phyloP scores from a whole-genome alignment of 352 stramenopile genomes.

The Phytophthora agathidicida region DNA sequence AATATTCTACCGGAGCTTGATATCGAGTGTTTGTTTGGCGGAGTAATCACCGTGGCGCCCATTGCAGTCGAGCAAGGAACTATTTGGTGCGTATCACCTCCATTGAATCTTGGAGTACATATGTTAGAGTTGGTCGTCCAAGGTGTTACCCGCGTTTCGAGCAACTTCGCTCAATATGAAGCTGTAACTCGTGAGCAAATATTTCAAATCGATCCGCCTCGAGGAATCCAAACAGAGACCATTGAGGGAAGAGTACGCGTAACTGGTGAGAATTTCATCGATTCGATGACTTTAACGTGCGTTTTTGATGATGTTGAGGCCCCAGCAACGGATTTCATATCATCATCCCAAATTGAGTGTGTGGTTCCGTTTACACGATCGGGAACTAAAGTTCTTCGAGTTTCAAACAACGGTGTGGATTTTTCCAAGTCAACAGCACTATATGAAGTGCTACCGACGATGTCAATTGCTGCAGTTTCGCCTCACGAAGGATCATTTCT shows the following conservation, averaged over 20 bases:
- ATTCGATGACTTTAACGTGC: constrained; percentile 49
- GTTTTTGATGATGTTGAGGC: constrained; percentile 45
- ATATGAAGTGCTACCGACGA: constrained; percentile 42
- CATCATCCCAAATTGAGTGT: constrained; percentile 54
- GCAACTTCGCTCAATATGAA: constrained; percentile 40
- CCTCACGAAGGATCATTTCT: constrained; percentile 33
- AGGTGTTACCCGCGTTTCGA: constrained; percentile 16
- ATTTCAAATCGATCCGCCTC: constrained; percentile 25
- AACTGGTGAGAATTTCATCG: constrained; percentile 53
- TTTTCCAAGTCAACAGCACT: constrained; percentile 28
- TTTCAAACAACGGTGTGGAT: constrained; percentile 71
- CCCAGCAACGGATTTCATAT: constrained; percentile 44
- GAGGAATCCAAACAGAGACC: constrained; percentile 27
- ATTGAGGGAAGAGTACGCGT: constrained; percentile 37
- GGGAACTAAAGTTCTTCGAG: constrained; percentile 43
- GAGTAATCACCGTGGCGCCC: constrained; percentile 6
- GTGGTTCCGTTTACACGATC: constrained; percentile 50
- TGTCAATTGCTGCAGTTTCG: constrained; percentile 43
- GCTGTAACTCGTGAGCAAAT: constrained; percentile 42
- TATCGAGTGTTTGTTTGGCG: constrained; percentile 45
- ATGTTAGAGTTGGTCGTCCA: constrained; percentile 39
- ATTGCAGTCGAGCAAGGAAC: not conserved
- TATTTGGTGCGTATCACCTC: constrained; percentile 35
- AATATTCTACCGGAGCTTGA: constrained; percentile 29
- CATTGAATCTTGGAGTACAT: constrained; percentile 33